Evolutionary conservation across 164 flowering plant species (phyloP), one percentile per base, ranked within the genome.

Genomic region (Annona squamosa): DNA sequence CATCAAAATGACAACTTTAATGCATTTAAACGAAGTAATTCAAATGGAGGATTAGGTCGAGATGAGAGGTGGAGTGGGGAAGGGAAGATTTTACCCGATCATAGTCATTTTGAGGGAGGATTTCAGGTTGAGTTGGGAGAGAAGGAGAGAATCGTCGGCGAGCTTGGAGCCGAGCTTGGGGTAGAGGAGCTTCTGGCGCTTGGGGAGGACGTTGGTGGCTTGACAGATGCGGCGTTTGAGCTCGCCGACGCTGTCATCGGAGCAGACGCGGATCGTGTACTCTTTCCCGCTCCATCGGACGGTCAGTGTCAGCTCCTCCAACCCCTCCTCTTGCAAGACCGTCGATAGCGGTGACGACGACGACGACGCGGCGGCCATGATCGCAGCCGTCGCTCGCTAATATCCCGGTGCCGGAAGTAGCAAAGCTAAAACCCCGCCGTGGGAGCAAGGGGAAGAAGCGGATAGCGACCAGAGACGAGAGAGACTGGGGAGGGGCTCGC

Each of bases 281-380:
- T 96, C 99, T 75, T 90, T 91, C 3, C 99, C 98, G 74, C 93
- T 90, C 99, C 99, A 96, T 62, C 86, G 86, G 73, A 96, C 99
- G 5, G 81, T 82, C 82, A 94, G 88, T 4, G 97, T 96, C 68
- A 96, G 76, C 86, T 93, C 98, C 77, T 91, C 74, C 73, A 63
- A 44, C 7, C 68, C 97, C 81, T 80, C 94, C 57, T 90, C 72
- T 69, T 48, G 48, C 26, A 80, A 68, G 67, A 82, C 78, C 17
- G 74, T 69, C 41, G 85, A 66, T 69, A 84, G 64, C n/a, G 84
- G 72, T 47, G 69, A 46, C 6, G 77, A 41, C 2, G 59, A 52
- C 37, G 37, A 26, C 12, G 78, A 59, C 6, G 74, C 74, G 67
- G 46, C 56, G 70, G 63, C 52, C 68, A 46, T 61, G 59, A 52